Percentiles rank a stretch among this genome's conserved stretches.
phyloP scores from a whole-genome alignment of 1,284 basidiomycete species.

The Moniliophthora roreri region DNA sequence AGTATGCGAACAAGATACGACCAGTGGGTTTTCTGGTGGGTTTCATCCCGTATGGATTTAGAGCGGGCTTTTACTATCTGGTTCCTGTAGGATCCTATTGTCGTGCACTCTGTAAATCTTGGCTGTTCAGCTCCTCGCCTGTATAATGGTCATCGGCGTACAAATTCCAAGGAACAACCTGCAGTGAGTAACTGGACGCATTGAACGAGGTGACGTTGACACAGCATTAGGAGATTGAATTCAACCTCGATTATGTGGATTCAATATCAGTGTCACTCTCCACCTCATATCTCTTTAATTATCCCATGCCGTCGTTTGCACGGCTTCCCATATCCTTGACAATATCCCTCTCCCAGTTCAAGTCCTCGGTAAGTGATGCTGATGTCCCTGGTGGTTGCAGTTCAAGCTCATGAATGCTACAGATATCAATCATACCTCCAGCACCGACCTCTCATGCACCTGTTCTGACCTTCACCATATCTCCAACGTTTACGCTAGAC shows the following conservation, averaged over 20 bases:
- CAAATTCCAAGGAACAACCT: conserved; percentile 12
- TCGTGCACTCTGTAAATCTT: conserved; percentile 72
- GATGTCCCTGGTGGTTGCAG: conserved; percentile 1
- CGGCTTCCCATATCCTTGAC: conserved; percentile 78
- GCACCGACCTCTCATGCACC: conserved; percentile 46
- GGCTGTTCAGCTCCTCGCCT: conserved; percentile 69
- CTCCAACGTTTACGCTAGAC: conserved; percentile 66
- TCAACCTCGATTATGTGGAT: conserved; percentile 70
- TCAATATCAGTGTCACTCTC: conserved; percentile 74
- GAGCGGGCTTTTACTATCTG: conserved; percentile 6
- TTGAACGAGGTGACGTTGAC: neutral
- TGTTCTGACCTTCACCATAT: conserved; percentile 58
- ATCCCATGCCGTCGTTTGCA: conserved; percentile 77
- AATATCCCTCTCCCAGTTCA: conserved; percentile 75
- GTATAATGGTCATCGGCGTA: conserved; percentile 52
- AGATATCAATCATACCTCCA: conserved; percentile 56
- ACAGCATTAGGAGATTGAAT: conserved; percentile 49
- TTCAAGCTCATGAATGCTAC: conserved; percentile 6
- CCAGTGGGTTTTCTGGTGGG: conserved; percentile 68
- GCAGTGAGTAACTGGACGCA: neutral
- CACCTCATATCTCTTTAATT: conserved; percentile 81
- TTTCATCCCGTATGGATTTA: conserved; percentile 5
- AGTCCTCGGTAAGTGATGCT: conserved; percentile 52
- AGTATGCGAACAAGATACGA: conserved; percentile 68
- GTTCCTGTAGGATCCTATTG: conserved; percentile 63